A percentile compares a stretch with the other conserved stretches of the same genome.
Evolutionary conservation across 1,284 basidiomycete species (phyloP).

Genomic region (Trametes versicolor): DNA sequence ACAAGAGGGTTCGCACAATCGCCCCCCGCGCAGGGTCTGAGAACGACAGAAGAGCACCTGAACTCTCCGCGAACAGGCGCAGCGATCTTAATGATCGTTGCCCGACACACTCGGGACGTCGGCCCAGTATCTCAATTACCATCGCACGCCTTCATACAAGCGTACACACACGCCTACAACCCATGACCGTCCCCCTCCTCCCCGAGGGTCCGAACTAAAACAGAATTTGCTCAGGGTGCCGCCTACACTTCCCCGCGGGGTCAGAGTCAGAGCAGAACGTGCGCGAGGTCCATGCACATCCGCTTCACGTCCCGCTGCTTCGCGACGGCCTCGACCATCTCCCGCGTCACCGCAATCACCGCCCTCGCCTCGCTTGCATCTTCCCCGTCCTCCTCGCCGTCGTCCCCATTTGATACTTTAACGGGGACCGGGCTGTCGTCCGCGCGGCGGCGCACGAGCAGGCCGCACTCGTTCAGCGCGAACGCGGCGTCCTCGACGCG

Average conservation of each 20-base stretch:
- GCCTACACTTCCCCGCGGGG: neutral
- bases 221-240: neutral
- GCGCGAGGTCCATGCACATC: conserved; percentile 65
- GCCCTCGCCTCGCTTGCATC: conserved; percentile 42
- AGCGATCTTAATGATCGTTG: neutral
- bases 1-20: neutral
- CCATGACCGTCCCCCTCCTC: conserved; percentile 11
- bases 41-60: neutral
- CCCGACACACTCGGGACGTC: neutral
- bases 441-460: conserved; percentile 57
- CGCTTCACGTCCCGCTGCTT: conserved; percentile 70
- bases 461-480: conserved; percentile 87
- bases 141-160: conserved; percentile 18
- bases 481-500: conserved; percentile 89
- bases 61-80: conserved; percentile 4
- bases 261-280: conserved; percentile 56
- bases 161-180: conserved; percentile 30
- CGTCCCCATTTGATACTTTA: conserved; percentile 28
- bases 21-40: neutral
- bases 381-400: conserved; percentile 35
- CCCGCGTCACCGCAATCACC: conserved; percentile 70
- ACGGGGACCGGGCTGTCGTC: conserved; percentile 22
- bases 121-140: conserved; percentile 13
- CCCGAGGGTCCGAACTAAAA: conserved; percentile 4
- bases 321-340: conserved; percentile 77